Base-by-base conservation (phyloP, 1,284 basidiomycete species). In the Pyrrhoderma lamaoense region DNA sequence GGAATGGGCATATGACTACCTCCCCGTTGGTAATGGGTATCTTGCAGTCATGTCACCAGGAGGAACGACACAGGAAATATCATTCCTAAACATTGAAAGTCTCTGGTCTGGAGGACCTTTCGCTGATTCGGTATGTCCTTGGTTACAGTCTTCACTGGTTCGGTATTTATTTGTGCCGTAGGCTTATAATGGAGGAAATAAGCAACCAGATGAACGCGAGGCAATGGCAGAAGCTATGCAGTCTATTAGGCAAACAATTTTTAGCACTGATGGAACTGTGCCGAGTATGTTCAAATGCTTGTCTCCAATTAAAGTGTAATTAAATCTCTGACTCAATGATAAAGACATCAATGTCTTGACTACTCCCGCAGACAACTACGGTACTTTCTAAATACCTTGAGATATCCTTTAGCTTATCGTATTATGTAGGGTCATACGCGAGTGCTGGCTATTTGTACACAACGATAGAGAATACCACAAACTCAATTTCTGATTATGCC, bases 31-130 rank as follows among this genome's bases (percentile, higher is more conserved):
- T 22, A 88, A 88, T 67, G 85, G 85, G 1, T 83, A 78, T 60
- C 69, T 87, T 42, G 85, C 75, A 59, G 85, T 82, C 1, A 85
- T 80, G 75, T 66, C 79, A 21, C 76, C 77, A 8, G 84, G 85
- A 0, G 80, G 79, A 14, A 77, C 78, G 1, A 59, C 63, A 1
- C 72, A 76, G 39, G 85, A 88, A 62, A 67, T 67, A 3, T 78
- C 75, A 5, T 80, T 83, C 57, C 65, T 88, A 37, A 87, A 88
- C 60, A 81, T 88, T 44, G 85, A 88, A 61, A 79, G 79, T 11
- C 67, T 88, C 9, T 88, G 85, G 85, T 73, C 79, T 25, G 84
- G 84, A n/a, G 84, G 84, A 1, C 80, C 82, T 5, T 85, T 84
- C 57, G 70, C 77, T 46, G 76, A 84, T 59, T 70, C 76, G 16